Conservation (phyloP, 2,329 filamentous ascomycete species). For the Penicillium sp. region DNA sequence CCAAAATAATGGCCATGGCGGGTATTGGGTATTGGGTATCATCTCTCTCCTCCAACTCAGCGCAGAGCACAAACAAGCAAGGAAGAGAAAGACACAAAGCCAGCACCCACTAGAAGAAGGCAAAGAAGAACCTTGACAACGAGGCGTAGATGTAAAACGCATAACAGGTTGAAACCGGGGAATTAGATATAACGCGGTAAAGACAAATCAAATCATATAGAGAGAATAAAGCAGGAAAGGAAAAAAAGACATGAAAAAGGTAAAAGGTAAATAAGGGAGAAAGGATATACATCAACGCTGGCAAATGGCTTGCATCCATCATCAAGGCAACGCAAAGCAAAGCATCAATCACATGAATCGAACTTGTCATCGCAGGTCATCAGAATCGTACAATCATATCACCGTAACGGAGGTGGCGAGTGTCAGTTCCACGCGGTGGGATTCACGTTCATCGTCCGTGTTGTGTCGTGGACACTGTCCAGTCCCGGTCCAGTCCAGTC, state of each 20-base stretch:
- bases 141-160: neutral
- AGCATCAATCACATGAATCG: constrained; percentile 25
- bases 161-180: neutral
- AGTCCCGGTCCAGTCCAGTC: neutral
- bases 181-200: neutral
- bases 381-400: constrained; percentile 46
- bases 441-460: neutral
- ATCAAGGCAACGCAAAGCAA: constrained; percentile 23
- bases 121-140: neutral
- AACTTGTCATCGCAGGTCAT: constrained; percentile 42
- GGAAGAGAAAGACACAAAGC: constrained; percentile 2
- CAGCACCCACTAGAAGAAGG: constrained; percentile 9
- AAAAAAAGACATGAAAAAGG: constrained; percentile 5
- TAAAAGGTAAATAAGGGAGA: constrained; percentile 3
- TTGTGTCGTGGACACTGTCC: neutral
- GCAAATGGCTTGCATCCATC: constrained; percentile 17
- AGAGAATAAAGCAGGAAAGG: neutral
- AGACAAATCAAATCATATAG: neutral
- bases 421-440: neutral
- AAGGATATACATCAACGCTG: constrained; percentile 28
- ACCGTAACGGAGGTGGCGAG: constrained; percentile 30
- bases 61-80: constrained; percentile 2
- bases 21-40: constrained; percentile 23
- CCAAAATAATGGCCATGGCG: neutral
- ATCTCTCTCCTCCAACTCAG: constrained; percentile 24